Percentiles rank a stretch among this genome's conserved stretches.
Evolutionary conservation across 495 filamentous ascomycete species (phyloP).

Genomic region (Aspergillus hancockii): DNA sequence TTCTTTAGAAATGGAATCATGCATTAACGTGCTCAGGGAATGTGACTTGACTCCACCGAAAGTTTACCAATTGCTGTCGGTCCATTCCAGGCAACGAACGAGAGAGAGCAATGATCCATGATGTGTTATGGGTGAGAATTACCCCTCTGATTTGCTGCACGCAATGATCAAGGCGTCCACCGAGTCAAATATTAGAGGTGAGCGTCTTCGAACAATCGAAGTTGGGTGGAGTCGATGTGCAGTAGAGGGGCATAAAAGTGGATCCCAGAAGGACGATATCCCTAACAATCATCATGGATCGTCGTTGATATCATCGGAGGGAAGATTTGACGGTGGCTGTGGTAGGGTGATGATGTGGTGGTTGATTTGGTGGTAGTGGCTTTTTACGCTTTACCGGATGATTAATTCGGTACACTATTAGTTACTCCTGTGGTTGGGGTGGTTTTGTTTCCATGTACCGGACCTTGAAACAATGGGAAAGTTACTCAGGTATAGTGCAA

Average conservation of each 20-base stretch:
- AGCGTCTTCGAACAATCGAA: constrained; percentile 10
- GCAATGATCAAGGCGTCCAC: constrained; percentile 11
- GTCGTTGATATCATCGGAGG: neutral
- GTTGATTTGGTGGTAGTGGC: neutral
- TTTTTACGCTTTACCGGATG: neutral
- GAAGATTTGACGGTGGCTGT: neutral
- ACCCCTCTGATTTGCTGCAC: constrained; percentile 12
- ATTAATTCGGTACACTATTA: too few species aligned
- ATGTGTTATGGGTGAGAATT: neutral
- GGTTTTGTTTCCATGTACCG: too few species aligned
- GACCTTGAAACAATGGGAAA: too few species aligned
- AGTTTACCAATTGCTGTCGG: constrained; percentile 10
- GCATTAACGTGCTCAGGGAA: constrained; percentile 1
- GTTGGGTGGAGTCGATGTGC: constrained; percentile 14
- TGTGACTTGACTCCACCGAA: constrained; percentile 17
- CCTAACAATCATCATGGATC: neutral
- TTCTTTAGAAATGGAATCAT: constrained; percentile 4
- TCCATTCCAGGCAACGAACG: neutral
- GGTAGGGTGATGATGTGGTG: neutral
- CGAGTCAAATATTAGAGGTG: constrained; percentile 5
- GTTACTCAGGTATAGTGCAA: too few species aligned
- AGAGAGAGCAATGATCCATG: neutral
- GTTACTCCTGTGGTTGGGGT: too few species aligned
- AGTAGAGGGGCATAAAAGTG: constrained; percentile 12
- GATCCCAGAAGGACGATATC: neutral